Evolutionary conservation across 2,329 filamentous ascomycete species (phyloP).

Genomic region (Fusarium drepaniforme): DNA sequence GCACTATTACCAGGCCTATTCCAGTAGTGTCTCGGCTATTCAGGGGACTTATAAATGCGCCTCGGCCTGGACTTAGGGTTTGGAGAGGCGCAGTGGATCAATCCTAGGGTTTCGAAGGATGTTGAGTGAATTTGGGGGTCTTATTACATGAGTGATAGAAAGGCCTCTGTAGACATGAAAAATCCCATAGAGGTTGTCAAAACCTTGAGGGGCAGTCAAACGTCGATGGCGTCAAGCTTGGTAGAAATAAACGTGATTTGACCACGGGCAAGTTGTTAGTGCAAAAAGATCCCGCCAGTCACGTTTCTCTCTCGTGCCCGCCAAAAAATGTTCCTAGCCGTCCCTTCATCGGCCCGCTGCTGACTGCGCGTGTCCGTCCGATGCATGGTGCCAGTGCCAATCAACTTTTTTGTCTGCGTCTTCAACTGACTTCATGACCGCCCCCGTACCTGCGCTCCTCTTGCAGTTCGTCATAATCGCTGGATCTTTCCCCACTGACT

Average conservation of each 20-base stretch:
- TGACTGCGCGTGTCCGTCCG: constrained; percentile 10
- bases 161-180: not conserved
- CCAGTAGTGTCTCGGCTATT: constrained; percentile 30
- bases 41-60: constrained; percentile 20
- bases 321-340: constrained; percentile 29
- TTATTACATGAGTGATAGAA: not conserved
- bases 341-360: constrained; percentile 31
- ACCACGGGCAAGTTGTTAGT: constrained; percentile 9
- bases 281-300: constrained; percentile 22
- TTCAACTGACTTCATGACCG: constrained; percentile 34
- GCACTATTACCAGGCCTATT: constrained; percentile 33
- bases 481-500: constrained; percentile 18
- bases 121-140: not conserved
- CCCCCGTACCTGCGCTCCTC: constrained; percentile 40
- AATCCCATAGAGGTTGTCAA: not conserved
- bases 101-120: constrained; percentile 28
- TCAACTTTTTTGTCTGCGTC: constrained; percentile 16
- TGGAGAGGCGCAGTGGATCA: constrained; percentile 30
- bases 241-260: constrained; percentile 32
- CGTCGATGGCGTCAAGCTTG: constrained; percentile 9
- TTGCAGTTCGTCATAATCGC: constrained; percentile 37
- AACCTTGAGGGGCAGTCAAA: constrained; percentile 13
- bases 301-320: constrained; percentile 19
- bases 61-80: constrained; percentile 36
- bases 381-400: constrained; percentile 33